Percentiles rank a stretch among this genome's conserved stretches.
Conservation (phyloP, 257 asterid genomes). For the Marsdenia floribunda region DNA sequence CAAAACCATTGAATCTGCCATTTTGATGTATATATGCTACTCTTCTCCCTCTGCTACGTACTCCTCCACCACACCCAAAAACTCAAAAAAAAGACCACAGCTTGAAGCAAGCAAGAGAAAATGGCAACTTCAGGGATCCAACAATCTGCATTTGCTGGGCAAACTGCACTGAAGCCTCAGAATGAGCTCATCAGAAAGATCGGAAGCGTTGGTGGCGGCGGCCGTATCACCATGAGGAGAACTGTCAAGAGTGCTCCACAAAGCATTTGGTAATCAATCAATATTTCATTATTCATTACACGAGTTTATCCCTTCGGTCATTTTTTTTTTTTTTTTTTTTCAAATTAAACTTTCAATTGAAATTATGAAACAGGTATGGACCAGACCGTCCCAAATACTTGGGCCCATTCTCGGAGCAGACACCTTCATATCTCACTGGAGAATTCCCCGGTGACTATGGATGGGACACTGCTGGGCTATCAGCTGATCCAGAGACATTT, state of each 20-base stretch:
- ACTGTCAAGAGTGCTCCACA: conserved; percentile 78
- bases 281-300: neutral
- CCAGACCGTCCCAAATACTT: conserved; percentile 83
- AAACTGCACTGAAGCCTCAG: conserved; percentile 54
- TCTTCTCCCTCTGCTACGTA: neutral
- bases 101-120: too few relatives aligned
- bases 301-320: too few relatives aligned
- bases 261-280: conserved; percentile 61
- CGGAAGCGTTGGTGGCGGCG: conserved; percentile 39
- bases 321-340: too few relatives aligned
- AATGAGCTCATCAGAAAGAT: conserved; percentile 58
- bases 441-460: conserved; percentile 95
- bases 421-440: conserved; percentile 86
- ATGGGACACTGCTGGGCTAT: conserved; percentile 95
- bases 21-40: conserved; percentile 20
- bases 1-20: neutral
- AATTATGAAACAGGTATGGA: conserved; percentile 56
- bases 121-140: conserved; percentile 76
- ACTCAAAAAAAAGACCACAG: neutral
- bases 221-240: conserved; percentile 88
- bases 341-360: too few relatives aligned
- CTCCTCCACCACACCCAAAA: conserved; percentile 9
- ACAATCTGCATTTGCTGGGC: conserved; percentile 69
- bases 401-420: conserved; percentile 93
- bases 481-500: conserved; percentile 89